Base-by-base conservation (phyloP, 257 asterid species). In the Salvia rosmarinus region DNA sequence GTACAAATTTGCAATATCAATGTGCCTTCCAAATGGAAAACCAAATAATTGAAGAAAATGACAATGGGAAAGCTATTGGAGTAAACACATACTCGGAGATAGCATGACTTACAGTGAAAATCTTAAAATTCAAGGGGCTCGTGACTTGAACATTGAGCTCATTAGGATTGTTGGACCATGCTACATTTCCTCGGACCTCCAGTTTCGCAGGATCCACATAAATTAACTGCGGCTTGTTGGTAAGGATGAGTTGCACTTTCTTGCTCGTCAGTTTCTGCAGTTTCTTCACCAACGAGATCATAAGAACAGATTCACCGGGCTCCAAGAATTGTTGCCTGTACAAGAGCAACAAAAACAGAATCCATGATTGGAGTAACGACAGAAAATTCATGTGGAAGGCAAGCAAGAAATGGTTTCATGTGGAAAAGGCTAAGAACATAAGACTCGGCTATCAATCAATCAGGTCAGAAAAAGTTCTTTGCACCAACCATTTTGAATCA, bases 201-300 rank as follows among this genome's bases (percentile, higher is more conserved):
- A 91, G 63, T 69, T 87, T 89, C 10, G 95, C 80, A 32, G 99
- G 99, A 78, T 95, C 98, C 14, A 95, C 92, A 34, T 90, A 95
- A 68, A 95, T 85, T 71, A 95, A 76, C 88, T 84, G 88, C 17
- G 98, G 99, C 68, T 91, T 95, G 85, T 91, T 88, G 44, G 99
- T 95, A 20, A 95, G 92, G 81, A 95, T 95, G 57, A 95, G 98
- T 70, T 95, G 98, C 76, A 91, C 98, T 74, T 95, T 95, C 90
- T 95, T 95, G 92, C 80, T 91, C 32, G 97, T 81, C 66, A 95
- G 82, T 79, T 89, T 95, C 86, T 86, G 96, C 65, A 91, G 77
- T 70, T 95, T 95, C 92, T 89, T 95, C 13, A 95, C 97, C 84
- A 82, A 88, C 20, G 99, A 91, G 83, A 95, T 95, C 99, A 95